Conservation (phyloP, 2,329 filamentous ascomycete species). For the Stagonosporopsis cucurbitacearum region DNA sequence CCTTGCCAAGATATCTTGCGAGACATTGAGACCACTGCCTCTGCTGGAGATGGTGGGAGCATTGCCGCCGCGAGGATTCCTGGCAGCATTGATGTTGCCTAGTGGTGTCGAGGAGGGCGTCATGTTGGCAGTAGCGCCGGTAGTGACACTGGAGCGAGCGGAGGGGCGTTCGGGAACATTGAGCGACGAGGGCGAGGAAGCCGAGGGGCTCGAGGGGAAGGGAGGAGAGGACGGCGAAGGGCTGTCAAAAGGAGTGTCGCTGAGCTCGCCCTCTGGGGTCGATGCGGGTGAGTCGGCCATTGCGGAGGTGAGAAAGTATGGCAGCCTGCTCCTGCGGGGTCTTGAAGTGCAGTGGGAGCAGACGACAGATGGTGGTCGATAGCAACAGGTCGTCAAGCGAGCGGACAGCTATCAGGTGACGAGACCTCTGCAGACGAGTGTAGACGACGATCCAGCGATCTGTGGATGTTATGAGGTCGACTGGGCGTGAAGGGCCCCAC, state of each 20-base stretch:
- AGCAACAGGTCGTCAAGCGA: constrained; percentile 12
- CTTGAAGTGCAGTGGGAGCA: constrained; percentile 10
- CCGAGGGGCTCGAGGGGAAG: constrained; percentile 29
- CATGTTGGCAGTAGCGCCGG: constrained; percentile 62
- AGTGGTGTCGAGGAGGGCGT: constrained; percentile 83
- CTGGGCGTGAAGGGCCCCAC: constrained; percentile 24
- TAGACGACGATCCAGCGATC: constrained; percentile 23
- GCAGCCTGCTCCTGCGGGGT: constrained; percentile 28
- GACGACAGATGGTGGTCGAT: constrained; percentile 13
- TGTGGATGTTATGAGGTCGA: constrained; percentile 26
- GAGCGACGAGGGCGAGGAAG: constrained; percentile 28
- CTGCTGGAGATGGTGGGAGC: constrained; percentile 54
- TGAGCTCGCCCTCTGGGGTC: constrained; percentile 41
- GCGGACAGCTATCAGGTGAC: constrained; percentile 18
- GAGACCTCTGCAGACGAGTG: constrained; percentile 21
- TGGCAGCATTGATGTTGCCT: constrained; percentile 74
- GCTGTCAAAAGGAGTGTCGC: constrained; percentile 41
- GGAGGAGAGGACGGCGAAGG: constrained; percentile 42
- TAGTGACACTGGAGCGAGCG: constrained; percentile 66
- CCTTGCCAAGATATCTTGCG: constrained; percentile 70
- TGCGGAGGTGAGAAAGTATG: constrained; percentile 19
- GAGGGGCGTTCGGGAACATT: constrained; percentile 55
- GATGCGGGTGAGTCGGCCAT: constrained; percentile 40
- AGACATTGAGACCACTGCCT: constrained; percentile 59
- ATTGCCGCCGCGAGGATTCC: constrained; percentile 56